phyloP scores from a whole-genome alignment of 2,329 filamentous ascomycete genomes.

The Venturia carpophila region DNA sequence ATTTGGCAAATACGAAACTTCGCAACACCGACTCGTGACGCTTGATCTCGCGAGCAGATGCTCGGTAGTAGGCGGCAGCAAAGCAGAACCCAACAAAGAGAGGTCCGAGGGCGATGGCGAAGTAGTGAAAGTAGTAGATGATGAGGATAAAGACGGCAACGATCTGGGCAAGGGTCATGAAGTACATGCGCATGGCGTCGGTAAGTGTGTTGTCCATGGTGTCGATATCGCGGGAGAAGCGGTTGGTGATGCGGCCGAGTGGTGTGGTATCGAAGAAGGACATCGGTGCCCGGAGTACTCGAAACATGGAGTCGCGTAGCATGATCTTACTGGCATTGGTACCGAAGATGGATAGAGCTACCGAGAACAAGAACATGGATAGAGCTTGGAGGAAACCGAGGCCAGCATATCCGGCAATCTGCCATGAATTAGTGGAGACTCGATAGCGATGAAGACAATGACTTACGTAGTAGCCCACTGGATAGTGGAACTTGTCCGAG shows the following conservation, averaged over 20 bases:
- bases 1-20: constrained; percentile 82
- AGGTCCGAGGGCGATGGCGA: constrained; percentile 60
- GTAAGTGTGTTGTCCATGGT: constrained; percentile 92
- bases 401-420: constrained; percentile 60
- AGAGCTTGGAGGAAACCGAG: constrained; percentile 65
- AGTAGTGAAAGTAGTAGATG: constrained; percentile 93
- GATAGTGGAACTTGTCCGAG: constrained; percentile 62
- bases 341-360: constrained; percentile 67
- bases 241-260: constrained; percentile 88
- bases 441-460: constrained; percentile 24
- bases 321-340: constrained; percentile 76
- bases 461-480: constrained; percentile 63
- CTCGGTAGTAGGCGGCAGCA: constrained; percentile 78
- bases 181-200: constrained; percentile 88
- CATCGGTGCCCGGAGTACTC: constrained; percentile 64
- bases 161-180: constrained; percentile 76
- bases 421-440: constrained; percentile 25
- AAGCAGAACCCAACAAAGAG: constrained; percentile 72
- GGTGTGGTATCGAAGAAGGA: constrained; percentile 97
- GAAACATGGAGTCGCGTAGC: constrained; percentile 69
- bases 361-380: constrained; percentile 73
- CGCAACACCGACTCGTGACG: constrained; percentile 85
- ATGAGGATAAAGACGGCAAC: constrained; percentile 78
- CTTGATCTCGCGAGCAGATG: constrained; percentile 89
- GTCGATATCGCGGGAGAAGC: constrained; percentile 91